Percentiles rank a stretch among this genome's conserved stretches.
Conservation (phyloP, 2,329 filamentous ascomycete species). For the Leptographium flavum region DNA sequence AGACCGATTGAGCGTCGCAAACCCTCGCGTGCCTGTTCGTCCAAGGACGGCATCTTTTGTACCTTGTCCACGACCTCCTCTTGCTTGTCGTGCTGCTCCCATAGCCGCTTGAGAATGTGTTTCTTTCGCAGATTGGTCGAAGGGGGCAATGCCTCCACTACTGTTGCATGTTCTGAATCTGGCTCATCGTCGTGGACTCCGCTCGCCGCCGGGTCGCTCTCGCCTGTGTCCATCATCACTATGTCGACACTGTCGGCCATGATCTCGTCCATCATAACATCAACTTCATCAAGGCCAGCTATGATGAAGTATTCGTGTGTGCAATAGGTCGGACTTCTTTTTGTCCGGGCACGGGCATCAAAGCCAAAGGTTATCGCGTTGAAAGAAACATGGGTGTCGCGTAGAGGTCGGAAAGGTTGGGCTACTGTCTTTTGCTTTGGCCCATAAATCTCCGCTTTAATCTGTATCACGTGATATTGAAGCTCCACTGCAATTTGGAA, state of each 20-base stretch:
- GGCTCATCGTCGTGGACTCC: background rate
- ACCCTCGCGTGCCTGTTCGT: conserved; percentile 23
- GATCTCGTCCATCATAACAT: background rate
- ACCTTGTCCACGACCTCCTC: background rate
- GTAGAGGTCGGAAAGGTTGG: background rate
- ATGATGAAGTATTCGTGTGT: background rate
- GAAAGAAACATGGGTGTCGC: background rate
- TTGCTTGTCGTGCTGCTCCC: conserved; percentile 4
- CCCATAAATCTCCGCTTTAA: background rate
- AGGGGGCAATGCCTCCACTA: no score
- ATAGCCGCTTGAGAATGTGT: conserved; percentile 8
- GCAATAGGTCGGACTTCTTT: background rate
- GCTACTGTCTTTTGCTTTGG: background rate
- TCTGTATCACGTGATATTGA: no score
- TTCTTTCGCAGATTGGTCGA: conserved; percentile 2
- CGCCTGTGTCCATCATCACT: background rate
- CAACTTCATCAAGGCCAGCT: background rate
- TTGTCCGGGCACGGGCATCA: background rate
- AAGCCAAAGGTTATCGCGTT: background rate
- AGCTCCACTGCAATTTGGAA: no score
- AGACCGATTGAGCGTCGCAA: conserved; percentile 42
- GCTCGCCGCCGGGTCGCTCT: background rate
- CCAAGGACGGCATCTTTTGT: conserved; percentile 7
- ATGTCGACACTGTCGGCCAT: background rate
- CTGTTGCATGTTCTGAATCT: no score